These are phyloP conservation scores for Pyrenochaeta sp. DNA, from an alignment of 2,329 filamentous ascomycete genomes.

Conservation along the genomic window DNA sequence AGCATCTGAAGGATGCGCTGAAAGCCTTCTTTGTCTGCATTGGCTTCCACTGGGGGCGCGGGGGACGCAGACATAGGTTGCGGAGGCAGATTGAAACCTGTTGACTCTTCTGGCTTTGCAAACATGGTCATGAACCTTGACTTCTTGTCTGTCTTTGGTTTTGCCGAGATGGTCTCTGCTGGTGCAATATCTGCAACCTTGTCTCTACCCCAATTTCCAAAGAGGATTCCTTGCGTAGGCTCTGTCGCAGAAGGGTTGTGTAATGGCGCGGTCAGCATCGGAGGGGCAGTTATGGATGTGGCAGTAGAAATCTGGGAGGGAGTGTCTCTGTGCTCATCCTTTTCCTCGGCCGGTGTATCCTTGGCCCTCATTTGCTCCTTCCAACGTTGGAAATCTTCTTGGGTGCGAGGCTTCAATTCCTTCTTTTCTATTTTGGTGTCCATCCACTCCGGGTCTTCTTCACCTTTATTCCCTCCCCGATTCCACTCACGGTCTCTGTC, in stretches of 20 bases:
- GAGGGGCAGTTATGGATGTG: slow-evolving; percentile 25
- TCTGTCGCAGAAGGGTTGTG: slow-evolving; percentile 72
- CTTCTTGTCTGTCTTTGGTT: slow-evolving; percentile 69
- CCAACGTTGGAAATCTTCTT: slow-evolving; percentile 93
- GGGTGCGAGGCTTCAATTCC: slow-evolving; percentile 75
- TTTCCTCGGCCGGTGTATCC: slow-evolving; percentile 57
- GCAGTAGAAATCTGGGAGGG: slow-evolving; percentile 27
- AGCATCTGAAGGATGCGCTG: slow-evolving; percentile 83
- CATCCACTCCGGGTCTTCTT: slow-evolving; percentile 87
- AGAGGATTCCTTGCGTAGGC: slow-evolving; percentile 78
- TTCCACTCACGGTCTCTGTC: slow-evolving; percentile 63
- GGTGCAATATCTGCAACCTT: slow-evolving; percentile 51
- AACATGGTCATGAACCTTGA: slow-evolving; percentile 87
- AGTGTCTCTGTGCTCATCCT: slow-evolving; percentile 50
- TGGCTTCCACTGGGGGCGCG: slow-evolving; percentile 51
- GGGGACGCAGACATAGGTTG: slow-evolving; percentile 29
- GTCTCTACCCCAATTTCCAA: slow-evolving; percentile 67
- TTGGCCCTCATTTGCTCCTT: slow-evolving; percentile 88
- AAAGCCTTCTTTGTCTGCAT: slow-evolving; percentile 85
- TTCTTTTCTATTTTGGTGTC: slow-evolving; percentile 73
- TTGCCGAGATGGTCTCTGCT: slow-evolving; percentile 41
- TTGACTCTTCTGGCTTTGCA: slow-evolving; percentile 50
- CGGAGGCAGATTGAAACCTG: slow-evolving; percentile 21
- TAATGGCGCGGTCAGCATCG: slow-evolving; percentile 52
- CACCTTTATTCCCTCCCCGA: slow-evolving; percentile 61